Percentiles rank a stretch among this genome's conserved stretches.
Evolutionary conservation across 106 monocot species (phyloP).

Genomic region (Amphibolis antarctica): DNA sequence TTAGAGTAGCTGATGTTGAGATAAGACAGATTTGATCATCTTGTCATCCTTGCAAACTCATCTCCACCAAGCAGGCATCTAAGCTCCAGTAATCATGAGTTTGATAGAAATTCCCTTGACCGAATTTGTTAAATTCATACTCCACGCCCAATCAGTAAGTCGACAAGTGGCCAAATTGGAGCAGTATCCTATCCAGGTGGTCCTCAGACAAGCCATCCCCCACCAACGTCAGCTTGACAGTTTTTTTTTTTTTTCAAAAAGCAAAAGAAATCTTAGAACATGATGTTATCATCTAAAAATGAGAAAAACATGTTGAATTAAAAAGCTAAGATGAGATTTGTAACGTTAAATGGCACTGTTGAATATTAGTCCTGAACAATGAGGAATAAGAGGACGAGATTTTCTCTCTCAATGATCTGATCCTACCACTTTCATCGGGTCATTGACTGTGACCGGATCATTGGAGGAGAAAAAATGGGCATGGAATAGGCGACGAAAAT

Average conservation of each 20-base stretch:
- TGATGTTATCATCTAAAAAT: background rate
- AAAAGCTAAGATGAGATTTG: background rate
- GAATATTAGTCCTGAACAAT: background rate
- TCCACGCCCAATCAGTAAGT: too few species aligned
- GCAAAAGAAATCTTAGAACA: background rate
- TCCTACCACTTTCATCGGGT: background rate
- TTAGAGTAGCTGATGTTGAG: background rate
- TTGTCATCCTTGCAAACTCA: background rate
- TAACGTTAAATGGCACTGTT: background rate
- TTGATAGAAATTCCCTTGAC: background rate
- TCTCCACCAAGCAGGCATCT: background rate
- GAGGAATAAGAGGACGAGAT: background rate
- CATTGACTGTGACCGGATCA: background rate
- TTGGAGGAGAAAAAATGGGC: background rate
- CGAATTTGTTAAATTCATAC: background rate
- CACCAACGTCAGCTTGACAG: background rate
- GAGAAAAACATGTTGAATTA: background rate
- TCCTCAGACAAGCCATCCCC: background rate
- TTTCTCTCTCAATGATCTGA: background rate
- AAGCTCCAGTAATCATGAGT: background rate
- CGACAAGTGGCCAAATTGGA: background rate
- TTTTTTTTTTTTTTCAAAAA: too few species aligned
- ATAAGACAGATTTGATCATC: background rate
- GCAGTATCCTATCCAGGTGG: background rate
- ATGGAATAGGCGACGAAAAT: background rate